phyloP scores from a whole-genome alignment of 352 stramenopile genomes.

The Phytopythium delawarense region DNA sequence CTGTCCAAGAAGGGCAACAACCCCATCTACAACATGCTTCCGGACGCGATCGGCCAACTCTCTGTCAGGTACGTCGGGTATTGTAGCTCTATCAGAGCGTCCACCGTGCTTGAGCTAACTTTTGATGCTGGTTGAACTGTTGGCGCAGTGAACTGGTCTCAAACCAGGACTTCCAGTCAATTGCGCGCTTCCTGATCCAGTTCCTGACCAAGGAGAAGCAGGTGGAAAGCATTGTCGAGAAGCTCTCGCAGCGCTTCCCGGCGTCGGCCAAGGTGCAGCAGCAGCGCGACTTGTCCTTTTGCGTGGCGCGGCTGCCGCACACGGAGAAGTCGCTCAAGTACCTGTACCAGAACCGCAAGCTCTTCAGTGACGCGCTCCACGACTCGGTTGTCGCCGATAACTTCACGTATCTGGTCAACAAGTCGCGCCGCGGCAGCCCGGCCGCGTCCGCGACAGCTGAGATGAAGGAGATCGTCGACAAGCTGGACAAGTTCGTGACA shows the following conservation, averaged over 20 bases:
- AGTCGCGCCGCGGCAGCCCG: slow-evolving; percentile 38
- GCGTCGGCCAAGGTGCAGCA: slow-evolving; percentile 68
- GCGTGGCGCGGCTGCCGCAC: slow-evolving; percentile 90
- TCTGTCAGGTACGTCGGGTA: slow-evolving; percentile 46
- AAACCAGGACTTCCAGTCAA: slow-evolving; percentile 89
- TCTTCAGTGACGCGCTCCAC: slow-evolving; percentile 91
- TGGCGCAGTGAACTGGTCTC: slow-evolving; percentile 62
- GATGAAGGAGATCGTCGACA: slow-evolving; percentile 71
- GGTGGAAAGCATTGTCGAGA: slow-evolving; percentile 82
- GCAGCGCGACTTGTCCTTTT: slow-evolving; percentile 92
- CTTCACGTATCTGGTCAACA: slow-evolving; percentile 86
- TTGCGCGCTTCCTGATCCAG: slow-evolving; percentile 95
- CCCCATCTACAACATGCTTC: slow-evolving; percentile 98
- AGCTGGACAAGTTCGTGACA: slow-evolving; percentile 55
- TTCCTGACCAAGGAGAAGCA: slow-evolving; percentile 98
- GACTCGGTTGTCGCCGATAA: slow-evolving; percentile 89
- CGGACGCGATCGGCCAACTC: slow-evolving; percentile 95
- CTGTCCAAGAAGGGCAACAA: slow-evolving; percentile 96
- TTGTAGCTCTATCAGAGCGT: background rate
- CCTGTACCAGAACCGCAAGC: slow-evolving; percentile 83
- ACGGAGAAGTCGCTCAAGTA: slow-evolving; percentile 94
- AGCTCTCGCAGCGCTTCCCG: slow-evolving; percentile 93
- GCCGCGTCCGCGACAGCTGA: slow-evolving; percentile 40
- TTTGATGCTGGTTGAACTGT: background rate
- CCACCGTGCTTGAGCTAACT: slow-evolving; percentile 4